Conservation (phyloP, 805 yeast genomes). For the Tetrapisispora iriomotensis region DNA sequence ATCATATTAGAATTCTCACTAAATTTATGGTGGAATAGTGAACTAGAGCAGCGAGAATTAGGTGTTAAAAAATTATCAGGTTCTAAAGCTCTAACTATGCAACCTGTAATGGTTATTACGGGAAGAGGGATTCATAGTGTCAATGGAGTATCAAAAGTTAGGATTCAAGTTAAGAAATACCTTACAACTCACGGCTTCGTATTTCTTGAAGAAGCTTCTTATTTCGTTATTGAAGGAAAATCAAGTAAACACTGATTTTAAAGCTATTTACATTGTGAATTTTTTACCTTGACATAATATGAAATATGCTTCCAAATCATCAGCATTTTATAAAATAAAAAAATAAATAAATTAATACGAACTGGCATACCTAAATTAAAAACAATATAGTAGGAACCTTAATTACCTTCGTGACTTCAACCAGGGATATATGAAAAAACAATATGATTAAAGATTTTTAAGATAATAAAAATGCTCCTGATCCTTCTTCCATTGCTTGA, state of each 20-base stretch:
- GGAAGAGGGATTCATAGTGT: slow-evolving; percentile 66
- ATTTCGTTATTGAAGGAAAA: slow-evolving; percentile 37
- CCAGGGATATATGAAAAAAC: no score
- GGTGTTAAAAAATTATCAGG: slow-evolving; percentile 31
- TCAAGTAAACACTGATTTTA: not conserved
- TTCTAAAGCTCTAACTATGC: slow-evolving; percentile 32
- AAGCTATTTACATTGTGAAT: no score
- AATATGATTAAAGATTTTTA: slow-evolving; percentile 18
- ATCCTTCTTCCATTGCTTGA: slow-evolving; percentile 80
- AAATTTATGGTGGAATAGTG: slow-evolving; percentile 55
- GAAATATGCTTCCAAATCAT: no score
- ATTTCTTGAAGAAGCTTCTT: slow-evolving; percentile 39
- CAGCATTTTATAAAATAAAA: no score
- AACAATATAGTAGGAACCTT: no score
- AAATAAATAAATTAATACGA: no score
- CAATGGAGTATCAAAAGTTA: slow-evolving; percentile 45
- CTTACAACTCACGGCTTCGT: slow-evolving; percentile 33
- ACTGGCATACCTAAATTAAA: no score
- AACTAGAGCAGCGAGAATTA: slow-evolving; percentile 35
- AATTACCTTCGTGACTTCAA: no score
- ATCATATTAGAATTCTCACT: slow-evolving; percentile 31
- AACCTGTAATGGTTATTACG: slow-evolving; percentile 42
- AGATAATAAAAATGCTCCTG: slow-evolving; percentile 76
- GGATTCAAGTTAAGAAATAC: slow-evolving; percentile 32
- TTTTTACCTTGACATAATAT: no score